Evolutionary conservation across 169 alveolate genomes (phyloP).

Genomic region (Eimeria necatrix): DNA sequence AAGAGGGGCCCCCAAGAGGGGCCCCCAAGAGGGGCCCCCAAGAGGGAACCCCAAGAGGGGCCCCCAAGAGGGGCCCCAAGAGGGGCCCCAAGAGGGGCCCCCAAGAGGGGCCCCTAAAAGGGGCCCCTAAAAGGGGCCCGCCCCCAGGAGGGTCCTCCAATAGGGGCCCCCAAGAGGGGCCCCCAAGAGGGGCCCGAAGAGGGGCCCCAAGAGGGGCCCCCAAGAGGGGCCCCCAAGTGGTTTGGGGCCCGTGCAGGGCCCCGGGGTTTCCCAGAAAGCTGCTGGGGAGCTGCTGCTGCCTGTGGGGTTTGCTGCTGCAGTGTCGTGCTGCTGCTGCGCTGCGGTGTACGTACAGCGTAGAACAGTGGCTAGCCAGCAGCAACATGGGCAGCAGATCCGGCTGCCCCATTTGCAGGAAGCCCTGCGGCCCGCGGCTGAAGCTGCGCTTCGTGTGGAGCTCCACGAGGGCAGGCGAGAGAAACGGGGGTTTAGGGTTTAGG

Average conservation of each 20-base stretch:
- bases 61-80: background rate
- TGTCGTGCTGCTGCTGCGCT: background rate
- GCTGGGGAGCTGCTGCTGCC: too few relatives aligned
- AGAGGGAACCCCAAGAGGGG: background rate
- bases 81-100: background rate
- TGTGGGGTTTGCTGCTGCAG: background rate
- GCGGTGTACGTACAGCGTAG: conserved; percentile 22
- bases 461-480: conserved; percentile 22
- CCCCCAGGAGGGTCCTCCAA: too few relatives aligned
- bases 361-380: conserved; percentile 51
- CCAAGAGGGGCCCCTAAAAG: too few relatives aligned
- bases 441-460: conserved; percentile 26
- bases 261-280: too few relatives aligned
- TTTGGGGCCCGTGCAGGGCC: too few relatives aligned
- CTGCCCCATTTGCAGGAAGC: conserved; percentile 45
- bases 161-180: too few relatives aligned
- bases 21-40: too few relatives aligned
- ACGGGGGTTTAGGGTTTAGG: background rate
- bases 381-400: conserved; percentile 1
- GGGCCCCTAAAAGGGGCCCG: too few relatives aligned
- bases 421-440: conserved; percentile 24
- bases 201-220: too few relatives aligned
- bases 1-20: background rate
- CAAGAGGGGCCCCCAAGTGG: too few relatives aligned
- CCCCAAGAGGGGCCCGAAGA: too few relatives aligned